A percentile compares a stretch with the other conserved stretches of the same genome.
Conservation (phyloP, 2,329 filamentous ascomycete species). For the Ascochyta pisi region DNA sequence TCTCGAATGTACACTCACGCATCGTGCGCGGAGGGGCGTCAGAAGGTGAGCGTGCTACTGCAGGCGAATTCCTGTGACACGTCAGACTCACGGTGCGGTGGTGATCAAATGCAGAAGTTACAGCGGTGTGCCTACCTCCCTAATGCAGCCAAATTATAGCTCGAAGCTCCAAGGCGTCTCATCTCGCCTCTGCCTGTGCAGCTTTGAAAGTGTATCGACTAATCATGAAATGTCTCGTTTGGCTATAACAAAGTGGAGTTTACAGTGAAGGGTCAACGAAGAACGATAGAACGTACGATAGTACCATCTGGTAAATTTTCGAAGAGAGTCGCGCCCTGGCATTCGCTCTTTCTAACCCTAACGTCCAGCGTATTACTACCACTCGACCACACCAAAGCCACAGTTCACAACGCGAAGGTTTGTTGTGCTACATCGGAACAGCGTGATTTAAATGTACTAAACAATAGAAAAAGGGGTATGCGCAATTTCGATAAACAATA, state of each 20-base stretch:
- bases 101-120: background rate
- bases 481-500: conserved; percentile 29
- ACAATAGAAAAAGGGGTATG: conserved; percentile 34
- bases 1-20: background rate
- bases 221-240: background rate
- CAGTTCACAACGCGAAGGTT: background rate
- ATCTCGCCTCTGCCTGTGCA: background rate
- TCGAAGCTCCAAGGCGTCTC: background rate
- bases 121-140: background rate
- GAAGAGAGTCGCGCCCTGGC: background rate
- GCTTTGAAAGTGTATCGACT: background rate
- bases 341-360: background rate
- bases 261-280: background rate
- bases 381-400: background rate
- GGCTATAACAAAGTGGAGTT: too few relatives aligned
- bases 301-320: background rate
- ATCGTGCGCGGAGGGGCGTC: too few relatives aligned
- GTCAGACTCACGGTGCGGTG: background rate
- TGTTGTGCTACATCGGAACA: conserved; percentile 12
- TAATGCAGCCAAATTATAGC: background rate
- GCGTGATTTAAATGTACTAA: conserved; percentile 25
- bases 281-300: background rate
- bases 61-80: background rate
- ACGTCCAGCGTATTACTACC: conserved; percentile 16
- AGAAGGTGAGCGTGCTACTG: too few relatives aligned